phyloP scores from a whole-genome alignment of 78 protist genomes.

The Dictyostelium capitatum region DNA sequence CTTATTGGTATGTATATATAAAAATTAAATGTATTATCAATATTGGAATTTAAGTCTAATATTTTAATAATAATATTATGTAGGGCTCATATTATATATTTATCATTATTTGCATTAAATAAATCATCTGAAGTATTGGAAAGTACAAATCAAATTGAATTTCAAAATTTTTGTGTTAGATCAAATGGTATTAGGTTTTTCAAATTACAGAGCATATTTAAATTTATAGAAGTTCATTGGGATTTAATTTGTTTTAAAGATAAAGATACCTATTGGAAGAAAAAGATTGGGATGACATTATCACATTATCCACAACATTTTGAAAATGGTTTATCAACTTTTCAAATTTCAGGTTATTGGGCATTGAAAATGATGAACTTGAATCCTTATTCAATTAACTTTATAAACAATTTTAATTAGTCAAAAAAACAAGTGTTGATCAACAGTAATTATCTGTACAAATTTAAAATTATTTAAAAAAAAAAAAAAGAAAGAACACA shows the following conservation, averaged over 20 bases:
- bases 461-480: too few species aligned
- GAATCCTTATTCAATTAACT: slow-evolving; percentile 41
- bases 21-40: too few species aligned
- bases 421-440: too few species aligned
- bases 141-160: background rate
- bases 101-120: slow-evolving; percentile 37
- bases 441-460: too few species aligned
- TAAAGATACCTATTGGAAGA: slow-evolving; percentile 61
- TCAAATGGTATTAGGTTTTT: slow-evolving; percentile 61
- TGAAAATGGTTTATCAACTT: slow-evolving; percentile 49
- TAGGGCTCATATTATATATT: slow-evolving; percentile 66
- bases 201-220: slow-evolving; percentile 53
- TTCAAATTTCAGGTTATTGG: slow-evolving; percentile 78
- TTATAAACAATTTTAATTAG: background rate
- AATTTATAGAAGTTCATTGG: slow-evolving; percentile 66
- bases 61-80: background rate
- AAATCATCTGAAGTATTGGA: slow-evolving; percentile 22
- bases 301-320: slow-evolving; percentile 38
- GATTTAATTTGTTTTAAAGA: slow-evolving; percentile 56
- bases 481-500: too few species aligned
- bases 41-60: too few species aligned
- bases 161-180: background rate
- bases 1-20: slow-evolving; percentile 46
- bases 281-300: slow-evolving; percentile 71
- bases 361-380: slow-evolving; percentile 24